Evolutionary conservation across 345 rosid genomes (phyloP).

Genomic region (Ailanthus altissimus): DNA sequence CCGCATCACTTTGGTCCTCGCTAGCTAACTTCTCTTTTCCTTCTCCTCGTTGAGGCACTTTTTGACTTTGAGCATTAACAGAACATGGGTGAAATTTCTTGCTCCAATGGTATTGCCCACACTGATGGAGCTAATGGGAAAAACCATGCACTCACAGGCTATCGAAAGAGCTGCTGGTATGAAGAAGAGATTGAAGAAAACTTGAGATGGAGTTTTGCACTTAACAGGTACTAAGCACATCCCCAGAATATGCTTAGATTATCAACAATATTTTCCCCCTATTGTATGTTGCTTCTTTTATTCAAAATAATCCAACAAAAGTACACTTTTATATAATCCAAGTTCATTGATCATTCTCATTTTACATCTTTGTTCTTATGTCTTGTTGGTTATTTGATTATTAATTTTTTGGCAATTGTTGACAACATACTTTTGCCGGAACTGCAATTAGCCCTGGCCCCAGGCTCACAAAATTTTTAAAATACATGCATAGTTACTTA

Average conservation of each 20-base stretch:
- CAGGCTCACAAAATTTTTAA: too few relatives aligned
- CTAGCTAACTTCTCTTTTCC: neutral
- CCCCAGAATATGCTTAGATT: neutral
- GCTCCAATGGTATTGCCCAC: conserved; percentile 37
- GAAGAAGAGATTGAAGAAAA: conserved; percentile 68
- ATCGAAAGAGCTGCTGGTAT: conserved; percentile 75
- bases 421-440: neutral
- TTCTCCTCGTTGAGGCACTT: neutral
- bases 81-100: conserved; percentile 53
- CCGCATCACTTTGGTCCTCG: conserved; percentile 13
- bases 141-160: conserved; percentile 39
- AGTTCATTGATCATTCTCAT: neutral
- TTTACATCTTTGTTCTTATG: neutral
- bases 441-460: too few relatives aligned
- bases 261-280: neutral
- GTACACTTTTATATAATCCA: neutral
- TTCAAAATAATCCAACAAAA: neutral
- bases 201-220: conserved; percentile 65
- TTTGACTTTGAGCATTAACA: neutral
- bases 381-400: too few relatives aligned
- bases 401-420: neutral
- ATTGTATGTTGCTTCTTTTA: neutral
- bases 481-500: too few relatives aligned
- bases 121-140: conserved; percentile 43
- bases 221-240: conserved; percentile 46